phyloP scores from a whole-genome alignment of 768 basidiomycete genomes.

The Cystobasidium onofrii region DNA sequence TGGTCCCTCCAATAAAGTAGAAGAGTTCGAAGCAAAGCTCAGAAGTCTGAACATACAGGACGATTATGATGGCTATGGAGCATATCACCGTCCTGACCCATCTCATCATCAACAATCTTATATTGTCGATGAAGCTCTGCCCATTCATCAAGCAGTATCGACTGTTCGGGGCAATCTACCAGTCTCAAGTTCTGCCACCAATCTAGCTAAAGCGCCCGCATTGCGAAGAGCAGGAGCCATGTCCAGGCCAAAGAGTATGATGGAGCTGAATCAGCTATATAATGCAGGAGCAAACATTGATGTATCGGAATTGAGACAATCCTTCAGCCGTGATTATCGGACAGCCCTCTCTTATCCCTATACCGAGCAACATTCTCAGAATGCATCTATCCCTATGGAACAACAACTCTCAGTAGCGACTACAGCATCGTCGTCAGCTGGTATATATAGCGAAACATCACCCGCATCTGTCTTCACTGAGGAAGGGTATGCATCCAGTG shows the following conservation, averaged over 20 bases:
- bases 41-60: background rate
- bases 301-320: background rate
- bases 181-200: background rate
- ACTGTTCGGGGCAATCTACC: constrained; percentile 10
- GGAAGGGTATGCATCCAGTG: background rate
- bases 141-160: background rate
- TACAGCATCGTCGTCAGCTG: background rate
- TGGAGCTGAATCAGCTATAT: constrained; percentile 37
- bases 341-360: background rate
- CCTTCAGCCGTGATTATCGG: background rate
- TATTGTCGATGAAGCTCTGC: background rate
- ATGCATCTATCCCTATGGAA: background rate
- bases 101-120: background rate
- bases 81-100: background rate
- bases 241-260: constrained; percentile 37
- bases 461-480: background rate
- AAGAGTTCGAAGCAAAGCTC: constrained; percentile 18
- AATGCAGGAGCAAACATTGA: background rate
- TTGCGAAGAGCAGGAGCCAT: constrained; percentile 15
- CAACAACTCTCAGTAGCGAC: background rate
- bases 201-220: background rate
- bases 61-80: background rate
- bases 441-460: background rate
- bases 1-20: background rate
- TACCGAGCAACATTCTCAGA: background rate